phyloP scores from a whole-genome alignment of 2,329 filamentous ascomycete genomes.

The Seiridium cupressi region DNA sequence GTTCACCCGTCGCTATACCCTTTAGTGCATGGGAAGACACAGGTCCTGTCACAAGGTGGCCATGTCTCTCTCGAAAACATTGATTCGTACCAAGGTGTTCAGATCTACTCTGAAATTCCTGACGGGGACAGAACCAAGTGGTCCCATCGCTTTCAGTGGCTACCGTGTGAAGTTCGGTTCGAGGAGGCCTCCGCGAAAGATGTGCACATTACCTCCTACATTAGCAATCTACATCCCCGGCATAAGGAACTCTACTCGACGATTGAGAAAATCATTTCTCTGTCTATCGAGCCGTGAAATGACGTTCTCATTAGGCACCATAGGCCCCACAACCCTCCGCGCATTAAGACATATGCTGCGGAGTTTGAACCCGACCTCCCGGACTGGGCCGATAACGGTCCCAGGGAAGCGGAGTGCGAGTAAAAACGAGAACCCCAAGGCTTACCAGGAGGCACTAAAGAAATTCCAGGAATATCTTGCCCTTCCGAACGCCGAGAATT shows the following conservation, averaged over 20 bases:
- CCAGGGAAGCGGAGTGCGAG: not conserved
- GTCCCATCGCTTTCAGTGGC: slow-evolving; percentile 36
- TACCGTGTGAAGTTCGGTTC: slow-evolving; percentile 49
- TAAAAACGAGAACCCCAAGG: slow-evolving; percentile 9
- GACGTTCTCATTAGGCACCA: slow-evolving; percentile 6
- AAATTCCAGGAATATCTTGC: not conserved
- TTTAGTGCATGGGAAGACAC: slow-evolving; percentile 49
- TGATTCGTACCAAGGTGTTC: not conserved
- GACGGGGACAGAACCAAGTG: not conserved
- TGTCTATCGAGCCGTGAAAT: slow-evolving; percentile 45
- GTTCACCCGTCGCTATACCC: slow-evolving; percentile 65
- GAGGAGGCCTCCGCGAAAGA: slow-evolving; percentile 23
- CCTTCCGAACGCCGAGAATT: not conserved
- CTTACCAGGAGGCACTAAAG: not conserved
- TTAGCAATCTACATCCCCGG: slow-evolving; percentile 62
- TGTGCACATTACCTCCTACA: slow-evolving; percentile 50
- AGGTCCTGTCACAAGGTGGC: slow-evolving; percentile 33
- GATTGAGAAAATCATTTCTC: slow-evolving; percentile 39
- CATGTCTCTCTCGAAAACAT: not conserved
- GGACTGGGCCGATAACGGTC: not conserved
- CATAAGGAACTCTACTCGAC: slow-evolving; percentile 61
- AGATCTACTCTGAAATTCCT: not conserved
- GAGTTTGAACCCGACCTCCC: not conserved
- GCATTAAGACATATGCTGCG: not conserved
- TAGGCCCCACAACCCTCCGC: not conserved